A percentile compares a stretch with the other conserved stretches of the same genome.
Evolutionary conservation across 768 basidiomycete species (phyloP).

Genomic region (Leccinellum rugosiceps): DNA sequence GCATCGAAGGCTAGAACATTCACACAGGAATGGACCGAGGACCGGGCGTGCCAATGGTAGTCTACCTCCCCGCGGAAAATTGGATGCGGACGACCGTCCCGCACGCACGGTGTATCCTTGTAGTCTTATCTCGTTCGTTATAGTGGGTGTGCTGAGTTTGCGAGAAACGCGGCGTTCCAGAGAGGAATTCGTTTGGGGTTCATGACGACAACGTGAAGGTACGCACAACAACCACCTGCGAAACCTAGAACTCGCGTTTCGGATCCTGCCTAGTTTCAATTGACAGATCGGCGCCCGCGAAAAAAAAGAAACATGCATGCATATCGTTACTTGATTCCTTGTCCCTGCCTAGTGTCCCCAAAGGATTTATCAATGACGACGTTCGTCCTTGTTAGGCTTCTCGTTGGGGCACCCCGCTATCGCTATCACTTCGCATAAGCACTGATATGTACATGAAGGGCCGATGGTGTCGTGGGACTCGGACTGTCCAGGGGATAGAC

Average conservation of each 20-base stretch:
- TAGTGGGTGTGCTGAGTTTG: neutral
- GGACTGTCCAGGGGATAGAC: neutral
- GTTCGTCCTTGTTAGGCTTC: neutral
- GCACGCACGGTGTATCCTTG: neutral
- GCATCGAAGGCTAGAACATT: neutral
- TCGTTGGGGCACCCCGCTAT: neutral
- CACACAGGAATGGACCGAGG: neutral
- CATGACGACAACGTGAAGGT: neutral
- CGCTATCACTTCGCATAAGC: neutral
- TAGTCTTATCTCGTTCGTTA: neutral
- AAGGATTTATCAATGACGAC: neutral
- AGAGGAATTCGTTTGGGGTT: neutral
- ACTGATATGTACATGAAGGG: neutral
- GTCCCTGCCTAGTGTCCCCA: neutral
- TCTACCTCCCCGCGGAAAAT: neutral
- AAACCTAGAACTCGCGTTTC: neutral
- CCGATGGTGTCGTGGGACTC: neutral
- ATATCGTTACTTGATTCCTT: neutral
- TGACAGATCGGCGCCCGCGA: neutral
- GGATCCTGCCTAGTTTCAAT: neutral
- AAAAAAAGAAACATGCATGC: neutral
- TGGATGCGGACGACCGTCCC: neutral
- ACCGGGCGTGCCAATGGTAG: neutral
- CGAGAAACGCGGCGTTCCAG: constrained; percentile 3
- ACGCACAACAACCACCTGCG: neutral